Base-by-base conservation (phyloP, 176 grass and related monocot genomes). In the Rhynchospora breviuscula region DNA sequence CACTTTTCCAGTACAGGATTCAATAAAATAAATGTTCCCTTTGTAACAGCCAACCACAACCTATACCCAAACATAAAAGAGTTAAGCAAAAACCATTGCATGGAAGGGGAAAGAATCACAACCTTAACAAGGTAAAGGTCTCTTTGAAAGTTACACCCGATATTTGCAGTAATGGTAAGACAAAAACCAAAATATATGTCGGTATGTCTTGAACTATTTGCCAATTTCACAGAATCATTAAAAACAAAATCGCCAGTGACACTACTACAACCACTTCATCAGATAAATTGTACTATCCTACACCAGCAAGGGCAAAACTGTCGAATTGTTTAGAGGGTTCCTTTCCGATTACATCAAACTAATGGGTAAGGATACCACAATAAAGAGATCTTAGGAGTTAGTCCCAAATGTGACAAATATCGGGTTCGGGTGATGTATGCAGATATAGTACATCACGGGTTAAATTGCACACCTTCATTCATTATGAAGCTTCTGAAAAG, bases 21-120 rank as follows among this genome's bases (percentile, higher is more conserved):
- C 87, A 81, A 90, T 72, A 84, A 98, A 98, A 70, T 94, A 98
- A 67, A 98, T 94, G 83, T 93, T 94, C 69, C 95, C 95, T 87
- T 91, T 91, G 52, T 93, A 98, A 79, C 95, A 98, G 67, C 95
- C 95, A 79, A 98, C 87, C 60, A 93, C 95, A 60, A 98, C 92
- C 95, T 98, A 84, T 76, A 74, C 59, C 75, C 13, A 44, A 81
- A 52, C 70, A 51, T 21, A 75, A 81, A 89, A 53, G 31, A 7
- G 71, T 82, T 75, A 23, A 23, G 87, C 85, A 67, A 88, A 63
- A 11, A 78, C 26, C 19, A 40, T 75, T 53, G 7, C 10, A 44
- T 14, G 11, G 18, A 21, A 44, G 13, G 26, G 17, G 25, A 77
- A 72, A 73, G 2, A 53, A 26, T 15, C n/a, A 40, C 14, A 77